These are phyloP conservation scores for Verticillium alfalfae DNA, from an alignment of 2,329 filamentous ascomycete species.

Conservation along the genomic window DNA sequence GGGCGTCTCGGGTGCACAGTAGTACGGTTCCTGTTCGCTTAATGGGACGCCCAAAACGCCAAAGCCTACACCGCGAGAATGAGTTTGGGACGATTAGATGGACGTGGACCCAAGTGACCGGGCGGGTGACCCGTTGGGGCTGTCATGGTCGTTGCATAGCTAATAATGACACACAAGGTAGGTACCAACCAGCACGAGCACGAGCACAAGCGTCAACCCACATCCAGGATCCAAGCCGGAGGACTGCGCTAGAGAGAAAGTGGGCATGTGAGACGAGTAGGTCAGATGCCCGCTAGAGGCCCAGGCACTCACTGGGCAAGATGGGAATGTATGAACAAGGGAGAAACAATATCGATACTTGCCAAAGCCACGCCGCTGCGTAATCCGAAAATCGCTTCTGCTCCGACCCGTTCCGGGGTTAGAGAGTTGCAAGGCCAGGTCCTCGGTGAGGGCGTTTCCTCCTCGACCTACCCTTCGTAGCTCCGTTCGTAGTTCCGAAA, in stretches of 20 bases:
- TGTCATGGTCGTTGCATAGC: not conserved
- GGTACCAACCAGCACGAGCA: not conserved
- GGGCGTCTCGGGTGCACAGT: not conserved
- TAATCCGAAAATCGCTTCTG: too few relatives aligned
- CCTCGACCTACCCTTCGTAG: too few relatives aligned
- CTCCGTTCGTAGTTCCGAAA: too few relatives aligned
- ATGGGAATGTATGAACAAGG: not conserved
- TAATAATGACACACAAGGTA: not conserved
- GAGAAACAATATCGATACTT: too few relatives aligned
- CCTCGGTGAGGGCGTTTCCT: too few relatives aligned
- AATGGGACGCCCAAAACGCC: not conserved
- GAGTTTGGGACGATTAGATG: not conserved
- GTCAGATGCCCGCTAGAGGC: not conserved
- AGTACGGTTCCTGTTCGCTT: not conserved
- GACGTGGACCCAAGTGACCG: not conserved
- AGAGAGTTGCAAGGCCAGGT: too few relatives aligned
- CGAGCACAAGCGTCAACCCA: not conserved
- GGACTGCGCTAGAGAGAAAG: conserved; percentile 2
- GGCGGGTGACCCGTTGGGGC: not conserved
- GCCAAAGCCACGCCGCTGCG: too few relatives aligned
- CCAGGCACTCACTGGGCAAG: not conserved
- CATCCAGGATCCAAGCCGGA: not conserved
- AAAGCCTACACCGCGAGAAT: not conserved
- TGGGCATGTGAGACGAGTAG: conserved; percentile 1
- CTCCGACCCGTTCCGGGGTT: too few relatives aligned